Conservation (phyloP, 169 alveolate species). For the Ichthyophthirius multifiliis region DNA sequence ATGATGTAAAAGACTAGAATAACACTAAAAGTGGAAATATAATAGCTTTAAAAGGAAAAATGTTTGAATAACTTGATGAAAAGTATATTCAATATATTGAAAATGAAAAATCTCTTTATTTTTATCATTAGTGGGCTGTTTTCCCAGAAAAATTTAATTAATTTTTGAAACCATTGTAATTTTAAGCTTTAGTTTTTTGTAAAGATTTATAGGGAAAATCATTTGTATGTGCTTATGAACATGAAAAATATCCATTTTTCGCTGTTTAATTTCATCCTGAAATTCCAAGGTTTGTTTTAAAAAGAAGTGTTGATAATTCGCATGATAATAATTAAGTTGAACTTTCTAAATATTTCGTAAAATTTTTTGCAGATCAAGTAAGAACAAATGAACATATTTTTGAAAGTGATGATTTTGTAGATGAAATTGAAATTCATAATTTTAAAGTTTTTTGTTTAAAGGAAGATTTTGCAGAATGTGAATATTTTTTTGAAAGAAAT, state of each 20-base stretch:
- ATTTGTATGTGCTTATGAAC: constrained; percentile 43
- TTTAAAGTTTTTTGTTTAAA: neutral
- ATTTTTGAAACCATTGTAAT: constrained; percentile 4
- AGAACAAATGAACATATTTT: neutral
- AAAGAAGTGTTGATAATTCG: neutral
- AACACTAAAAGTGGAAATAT: neutral
- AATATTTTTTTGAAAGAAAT: neutral
- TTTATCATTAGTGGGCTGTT: constrained; percentile 38
- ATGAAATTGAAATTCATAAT: neutral
- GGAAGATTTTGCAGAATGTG: neutral
- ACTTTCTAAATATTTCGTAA: neutral
- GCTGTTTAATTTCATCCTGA: constrained; percentile 45
- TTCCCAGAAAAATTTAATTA: constrained; percentile 1
- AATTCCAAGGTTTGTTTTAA: neutral
- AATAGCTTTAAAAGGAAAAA: neutral
- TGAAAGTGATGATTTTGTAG: neutral
- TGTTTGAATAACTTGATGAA: neutral
- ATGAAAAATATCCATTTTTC: constrained; percentile 41
- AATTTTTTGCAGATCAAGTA: neutral
- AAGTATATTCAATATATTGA: neutral
- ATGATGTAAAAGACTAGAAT: constrained; percentile 15
- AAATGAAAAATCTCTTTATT: constrained; percentile 7
- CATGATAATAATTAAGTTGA: neutral
- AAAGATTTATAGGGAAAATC: neutral
- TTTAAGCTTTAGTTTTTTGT: constrained; percentile 11